These are phyloP conservation scores for Coemansia sp. DNA, from an alignment of 192 early-diverging fungal genomes.

Conservation along the genomic window DNA sequence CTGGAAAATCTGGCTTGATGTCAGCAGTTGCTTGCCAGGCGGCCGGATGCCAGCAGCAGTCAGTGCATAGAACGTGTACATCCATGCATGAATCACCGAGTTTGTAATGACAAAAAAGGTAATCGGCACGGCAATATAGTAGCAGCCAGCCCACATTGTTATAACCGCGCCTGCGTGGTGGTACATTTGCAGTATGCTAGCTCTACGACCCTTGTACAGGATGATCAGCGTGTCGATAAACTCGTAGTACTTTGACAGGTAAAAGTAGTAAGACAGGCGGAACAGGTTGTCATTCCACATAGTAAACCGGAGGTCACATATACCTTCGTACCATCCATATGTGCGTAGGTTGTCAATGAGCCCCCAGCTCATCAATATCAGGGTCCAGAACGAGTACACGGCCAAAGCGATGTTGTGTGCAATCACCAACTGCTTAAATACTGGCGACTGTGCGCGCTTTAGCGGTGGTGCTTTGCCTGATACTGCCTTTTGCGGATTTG, in stretches of 20 bases:
- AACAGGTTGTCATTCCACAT: slow-evolving; percentile 72
- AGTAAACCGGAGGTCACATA: slow-evolving; percentile 65
- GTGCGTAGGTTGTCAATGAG: slow-evolving; percentile 58
- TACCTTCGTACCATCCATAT: slow-evolving; percentile 60
- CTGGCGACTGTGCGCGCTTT: slow-evolving; percentile 29
- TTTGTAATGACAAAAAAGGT: slow-evolving; percentile 81
- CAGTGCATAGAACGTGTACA: slow-evolving; percentile 83
- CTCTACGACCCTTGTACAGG: slow-evolving; percentile 69
- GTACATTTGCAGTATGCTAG: slow-evolving; percentile 80
- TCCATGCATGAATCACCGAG: slow-evolving; percentile 85
- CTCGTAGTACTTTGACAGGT: slow-evolving; percentile 88
- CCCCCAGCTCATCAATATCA: slow-evolving; percentile 61
- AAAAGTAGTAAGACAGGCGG: slow-evolving; percentile 82
- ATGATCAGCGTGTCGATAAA: slow-evolving; percentile 87
- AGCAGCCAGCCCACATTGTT: slow-evolving; percentile 84
- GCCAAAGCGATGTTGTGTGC: slow-evolving; percentile 73
- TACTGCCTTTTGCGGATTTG: slow-evolving; percentile 37
- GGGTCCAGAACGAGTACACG: slow-evolving; percentile 73
- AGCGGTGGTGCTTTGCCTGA: slow-evolving; percentile 1
- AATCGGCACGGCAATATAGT: slow-evolving; percentile 72
- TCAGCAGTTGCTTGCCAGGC: slow-evolving; percentile 79
- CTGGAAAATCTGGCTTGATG: slow-evolving; percentile 83
- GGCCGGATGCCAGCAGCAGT: slow-evolving; percentile 72
- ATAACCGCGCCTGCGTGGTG: slow-evolving; percentile 89
- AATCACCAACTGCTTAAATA: slow-evolving; percentile 76